Base-by-base conservation (phyloP, 2,329 filamentous ascomycete species). In the Thermothelomyces thermophilus region DNA sequence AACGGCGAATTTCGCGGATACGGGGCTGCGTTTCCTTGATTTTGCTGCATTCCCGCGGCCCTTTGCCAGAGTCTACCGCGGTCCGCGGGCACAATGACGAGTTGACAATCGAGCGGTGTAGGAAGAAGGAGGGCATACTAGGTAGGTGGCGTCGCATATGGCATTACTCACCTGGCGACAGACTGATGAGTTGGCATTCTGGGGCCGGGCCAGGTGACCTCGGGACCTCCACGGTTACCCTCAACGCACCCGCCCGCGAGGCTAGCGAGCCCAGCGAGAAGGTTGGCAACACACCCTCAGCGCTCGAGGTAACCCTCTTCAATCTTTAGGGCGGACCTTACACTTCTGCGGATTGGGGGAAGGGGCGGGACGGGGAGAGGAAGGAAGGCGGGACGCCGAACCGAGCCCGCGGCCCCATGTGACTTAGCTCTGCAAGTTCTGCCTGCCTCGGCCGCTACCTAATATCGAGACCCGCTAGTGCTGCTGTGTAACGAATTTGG, bases 101-200 rank as follows among this genome's bases (percentile, higher is more conserved):
- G 42, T 40, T n/a, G 52, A 40, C 43, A 19, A 52, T 17, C 46
- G 37, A 43, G 45, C 47, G 43, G 47, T 50, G 41, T 19, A 36
- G 31, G 22, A 22, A 24, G 19, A 17, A 40, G 41, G 46, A 26
- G 39, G 39, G 51, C 16, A n/a, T n/a, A n/a, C n/a, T n/a, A n/a
- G n/a, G n/a, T n/a, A n/a, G n/a, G n/a, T n/a, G 30, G 10, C 24
- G 26, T 19, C 39, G 50, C 39, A 48, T 41, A 46, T 54, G 52
- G 53, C 48, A 49, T 54, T 50, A 51, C 57, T 58, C 57, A 59
- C 56, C 53, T 58, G 58, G 49, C 33, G 16, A 44, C 17, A 28
- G 34, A 48, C 56, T 60, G 58, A 60, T 60, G 58, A 55, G 58
- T 56, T 60, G 58, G 55, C 58, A 60, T 41, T 58, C 53, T 36